Conservation (phyloP, 2,329 filamentous ascomycete genomes). For the Talaromyces marneffei region DNA sequence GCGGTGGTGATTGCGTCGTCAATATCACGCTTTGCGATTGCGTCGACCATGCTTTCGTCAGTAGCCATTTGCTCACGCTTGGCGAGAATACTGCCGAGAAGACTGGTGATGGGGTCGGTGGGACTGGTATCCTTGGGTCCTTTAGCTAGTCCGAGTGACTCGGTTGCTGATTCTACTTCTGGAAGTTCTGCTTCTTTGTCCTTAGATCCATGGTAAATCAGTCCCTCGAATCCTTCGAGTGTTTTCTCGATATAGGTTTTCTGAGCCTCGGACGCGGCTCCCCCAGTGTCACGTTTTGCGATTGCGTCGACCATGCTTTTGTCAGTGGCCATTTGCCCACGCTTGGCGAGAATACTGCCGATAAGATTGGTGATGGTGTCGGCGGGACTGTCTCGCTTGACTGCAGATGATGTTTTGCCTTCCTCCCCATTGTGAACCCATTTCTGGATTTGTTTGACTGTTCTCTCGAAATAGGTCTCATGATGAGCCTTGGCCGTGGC, state of each 20-base stretch:
- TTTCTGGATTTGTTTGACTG: not conserved
- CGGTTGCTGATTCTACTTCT: not conserved
- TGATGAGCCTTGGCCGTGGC: not conserved
- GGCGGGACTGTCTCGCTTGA: not conserved
- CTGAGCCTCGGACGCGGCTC: not conserved
- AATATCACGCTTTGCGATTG: not conserved
- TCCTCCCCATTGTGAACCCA: not conserved
- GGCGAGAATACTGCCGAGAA: not conserved
- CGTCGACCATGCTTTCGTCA: not conserved
- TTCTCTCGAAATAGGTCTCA: not conserved
- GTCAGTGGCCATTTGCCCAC: not conserved
- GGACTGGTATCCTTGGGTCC: not conserved
- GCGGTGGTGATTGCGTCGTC: not conserved
- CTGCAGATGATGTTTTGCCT: no score
- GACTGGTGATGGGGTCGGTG: not conserved
- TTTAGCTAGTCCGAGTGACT: not conserved
- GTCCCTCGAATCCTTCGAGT: not conserved
- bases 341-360: not conserved
- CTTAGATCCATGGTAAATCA: not conserved
- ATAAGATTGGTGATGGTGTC: not conserved
- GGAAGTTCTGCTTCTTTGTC: not conserved
- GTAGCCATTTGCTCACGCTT: no score
- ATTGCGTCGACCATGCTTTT: not conserved
- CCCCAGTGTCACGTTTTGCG: not conserved
- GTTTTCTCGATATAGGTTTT: slow-evolving; percentile 1